Evolutionary conservation across 768 basidiomycete genomes (phyloP), one percentile per base, ranked within the genome.

Genomic region (Plicaturopsis crispa): DNA sequence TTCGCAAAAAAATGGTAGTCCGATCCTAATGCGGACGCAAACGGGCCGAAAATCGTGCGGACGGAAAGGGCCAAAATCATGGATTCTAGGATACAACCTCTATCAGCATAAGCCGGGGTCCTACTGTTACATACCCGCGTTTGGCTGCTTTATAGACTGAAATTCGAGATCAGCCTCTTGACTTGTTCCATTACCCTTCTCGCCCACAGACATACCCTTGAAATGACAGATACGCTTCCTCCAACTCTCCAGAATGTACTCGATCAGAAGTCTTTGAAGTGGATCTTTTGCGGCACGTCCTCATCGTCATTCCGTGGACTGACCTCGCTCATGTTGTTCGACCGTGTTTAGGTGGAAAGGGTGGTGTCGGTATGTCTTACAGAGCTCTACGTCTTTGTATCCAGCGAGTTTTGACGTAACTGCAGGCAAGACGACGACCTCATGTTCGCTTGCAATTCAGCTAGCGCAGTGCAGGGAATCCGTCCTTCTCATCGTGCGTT

Each of bases 361-460:
- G 90, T 62, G 96, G 93, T 70, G 96, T 98, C 47, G 91, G 93
- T 84, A 59, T 60, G 85, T 67, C 14, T 2, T 33, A 35, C 20
- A 11, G 18, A 24, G 36, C 26, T 14, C 24, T n/a, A 28, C 14
- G 10, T 8, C 8, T 28, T 28, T 28, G 26, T 8, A 28, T 28
- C 8, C 14, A 28, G 8, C 26, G 8, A 8, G 14, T 14, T 28
- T 8, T 28, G 10, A 8, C 8, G 10, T 8, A 19, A 45, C 24
- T 24, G 38, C 55, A 90, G 93, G 94, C 39, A 99, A 99, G 72
- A 99, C 96, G 2, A 98, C 96, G 0, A 96, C 96, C 4, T 93
- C 91, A 8, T 98, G 93, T 59, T 93, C 91, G 3, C 75, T 98
- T 4, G 96, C 96, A n/a, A 93, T 96, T 40, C 94, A 97, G 51